These are phyloP conservation scores for Saccharum hybrid DNA, from an alignment of 202 grass and related monocot species.

Conservation along the genomic window DNA sequence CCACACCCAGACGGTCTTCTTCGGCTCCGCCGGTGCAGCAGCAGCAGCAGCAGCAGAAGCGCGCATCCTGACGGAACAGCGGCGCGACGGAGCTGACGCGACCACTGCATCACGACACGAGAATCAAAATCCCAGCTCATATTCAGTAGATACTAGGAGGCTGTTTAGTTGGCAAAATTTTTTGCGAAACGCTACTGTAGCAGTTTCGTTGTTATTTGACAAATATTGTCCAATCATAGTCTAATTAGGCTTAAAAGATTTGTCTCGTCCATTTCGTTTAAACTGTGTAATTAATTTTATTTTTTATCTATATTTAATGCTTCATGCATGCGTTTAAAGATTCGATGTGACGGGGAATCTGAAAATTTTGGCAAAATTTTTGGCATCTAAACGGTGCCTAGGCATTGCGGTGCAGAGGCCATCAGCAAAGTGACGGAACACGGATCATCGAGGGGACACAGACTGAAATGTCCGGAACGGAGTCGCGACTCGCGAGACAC, in stretches of 20 bases:
- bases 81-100: not conserved
- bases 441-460: not conserved
- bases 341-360: no score
- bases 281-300: no score
- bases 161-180: not conserved
- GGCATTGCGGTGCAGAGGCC: not conserved
- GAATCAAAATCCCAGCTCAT: conserved; percentile 21
- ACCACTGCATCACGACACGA: conserved; percentile 31
- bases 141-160: not conserved
- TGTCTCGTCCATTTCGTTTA: no score
- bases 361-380: no score
- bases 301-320: no score
- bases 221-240: no score
- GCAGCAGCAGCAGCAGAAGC: not conserved
- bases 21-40: not conserved
- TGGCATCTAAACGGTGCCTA: not conserved
- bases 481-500: not conserved
- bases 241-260: no score
- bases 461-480: not conserved
- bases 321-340: no score
- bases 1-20: conserved; percentile 91
- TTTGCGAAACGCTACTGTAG: no score
- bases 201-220: no score
- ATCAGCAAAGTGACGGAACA: conserved; percentile 2
- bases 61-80: conserved; percentile 48